Conservation (phyloP, 371 early-diverging fungal genomes). For the Fennellomyces sp. region DNA sequence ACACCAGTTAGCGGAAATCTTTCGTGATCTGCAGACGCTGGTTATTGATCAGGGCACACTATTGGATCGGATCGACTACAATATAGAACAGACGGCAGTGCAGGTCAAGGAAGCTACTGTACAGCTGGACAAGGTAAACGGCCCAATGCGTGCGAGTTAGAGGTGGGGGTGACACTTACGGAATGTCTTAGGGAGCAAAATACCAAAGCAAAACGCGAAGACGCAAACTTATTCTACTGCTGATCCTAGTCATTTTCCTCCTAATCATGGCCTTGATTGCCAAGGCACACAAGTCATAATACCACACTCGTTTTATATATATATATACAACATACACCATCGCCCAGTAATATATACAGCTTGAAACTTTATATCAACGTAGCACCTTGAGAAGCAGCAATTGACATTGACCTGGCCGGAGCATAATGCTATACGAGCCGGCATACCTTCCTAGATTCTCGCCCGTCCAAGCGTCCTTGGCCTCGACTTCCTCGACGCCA, state of each 20-base stretch:
- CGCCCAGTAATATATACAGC: no score
- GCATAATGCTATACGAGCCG: slow-evolving; percentile 11
- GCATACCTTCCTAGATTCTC: slow-evolving; percentile 17
- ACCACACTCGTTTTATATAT: slow-evolving; percentile 6
- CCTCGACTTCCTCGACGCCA: slow-evolving; percentile 11
- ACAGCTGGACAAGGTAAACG: slow-evolving; percentile 84
- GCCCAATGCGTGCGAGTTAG: no score
- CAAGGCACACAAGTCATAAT: slow-evolving; percentile 52
- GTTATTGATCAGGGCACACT: slow-evolving; percentile 97
- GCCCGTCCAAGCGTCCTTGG: slow-evolving; percentile 30
- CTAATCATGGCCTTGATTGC: slow-evolving; percentile 67
- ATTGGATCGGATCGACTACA: slow-evolving; percentile 97
- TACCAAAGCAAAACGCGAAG: slow-evolving; percentile 71
- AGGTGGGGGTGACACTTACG: no score
- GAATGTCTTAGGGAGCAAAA: slow-evolving; percentile 51
- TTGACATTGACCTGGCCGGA: slow-evolving; percentile 34
- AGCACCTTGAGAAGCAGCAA: slow-evolving; percentile 14
- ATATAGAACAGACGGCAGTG: slow-evolving; percentile 85
- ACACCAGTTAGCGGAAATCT: slow-evolving; percentile 86
- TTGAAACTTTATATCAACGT: neutral
- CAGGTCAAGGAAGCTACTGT: slow-evolving; percentile 84
- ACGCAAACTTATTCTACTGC: slow-evolving; percentile 64
- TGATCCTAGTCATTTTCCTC: slow-evolving; percentile 62
- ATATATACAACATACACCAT: neutral
- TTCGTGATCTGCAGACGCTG: slow-evolving; percentile 90